These are phyloP conservation scores for Apiospora koreana DNA, from an alignment of 2,329 filamentous ascomycete genomes.

Conservation along the genomic window DNA sequence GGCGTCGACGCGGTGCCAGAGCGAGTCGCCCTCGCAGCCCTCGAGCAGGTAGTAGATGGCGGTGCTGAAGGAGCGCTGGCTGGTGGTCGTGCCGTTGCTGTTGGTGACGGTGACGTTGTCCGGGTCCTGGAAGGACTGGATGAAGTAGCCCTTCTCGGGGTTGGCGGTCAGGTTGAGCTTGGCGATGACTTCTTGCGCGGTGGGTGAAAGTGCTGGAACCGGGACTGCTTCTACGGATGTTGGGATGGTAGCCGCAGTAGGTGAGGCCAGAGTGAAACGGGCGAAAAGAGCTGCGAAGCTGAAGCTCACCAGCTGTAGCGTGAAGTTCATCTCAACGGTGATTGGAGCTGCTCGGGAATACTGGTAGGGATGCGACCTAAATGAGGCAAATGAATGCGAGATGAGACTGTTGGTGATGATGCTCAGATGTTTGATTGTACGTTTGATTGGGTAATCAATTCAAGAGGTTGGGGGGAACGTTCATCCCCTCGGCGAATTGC, in stretches of 20 bases:
- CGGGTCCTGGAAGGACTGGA: slow-evolving; percentile 47
- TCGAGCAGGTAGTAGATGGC: slow-evolving; percentile 53
- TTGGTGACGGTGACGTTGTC: slow-evolving; percentile 19
- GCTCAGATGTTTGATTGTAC: not conserved
- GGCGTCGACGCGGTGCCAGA: slow-evolving; percentile 54
- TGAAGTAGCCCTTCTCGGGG: slow-evolving; percentile 51
- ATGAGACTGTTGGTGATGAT: not conserved
- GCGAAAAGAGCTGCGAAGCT: not conserved
- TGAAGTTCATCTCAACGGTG: not conserved
- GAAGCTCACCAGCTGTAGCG: not conserved
- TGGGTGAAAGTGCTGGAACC: slow-evolving; percentile 24
- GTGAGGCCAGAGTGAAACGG: not conserved
- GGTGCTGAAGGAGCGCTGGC: slow-evolving; percentile 46
- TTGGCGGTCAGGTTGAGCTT: slow-evolving; percentile 45
- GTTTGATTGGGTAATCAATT: not conserved
- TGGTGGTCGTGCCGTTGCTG: not conserved
- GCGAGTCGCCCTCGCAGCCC: slow-evolving; percentile 40
- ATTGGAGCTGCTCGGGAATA: not conserved
- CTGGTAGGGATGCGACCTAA: too few species aligned
- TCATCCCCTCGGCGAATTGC: not conserved
- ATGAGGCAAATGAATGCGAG: not conserved
- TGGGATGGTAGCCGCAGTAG: not conserved
- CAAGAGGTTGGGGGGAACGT: not conserved
- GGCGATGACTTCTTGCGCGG: slow-evolving; percentile 45
- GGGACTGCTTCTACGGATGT: not conserved